Evolutionary conservation across 306 rosid genomes (phyloP).

Genomic region (Dryas alaskensis): DNA sequence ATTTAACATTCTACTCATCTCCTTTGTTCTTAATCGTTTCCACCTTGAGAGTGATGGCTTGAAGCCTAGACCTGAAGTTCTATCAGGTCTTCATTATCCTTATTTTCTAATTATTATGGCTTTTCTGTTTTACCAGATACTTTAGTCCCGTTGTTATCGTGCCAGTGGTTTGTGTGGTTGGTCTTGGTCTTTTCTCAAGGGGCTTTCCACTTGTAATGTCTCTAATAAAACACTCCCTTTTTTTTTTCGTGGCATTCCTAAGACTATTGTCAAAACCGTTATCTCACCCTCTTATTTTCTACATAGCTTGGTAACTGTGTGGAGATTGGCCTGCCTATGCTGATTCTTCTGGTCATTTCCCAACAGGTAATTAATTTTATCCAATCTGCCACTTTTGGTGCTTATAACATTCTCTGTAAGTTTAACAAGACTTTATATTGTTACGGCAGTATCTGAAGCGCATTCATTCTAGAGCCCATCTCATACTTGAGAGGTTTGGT

Average conservation of each 20-base stretch:
- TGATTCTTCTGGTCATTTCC: constrained; percentile 59
- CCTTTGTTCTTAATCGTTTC: no score
- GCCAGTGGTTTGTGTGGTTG: constrained; percentile 73
- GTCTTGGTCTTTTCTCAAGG: constrained; percentile 77
- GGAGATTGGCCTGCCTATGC: constrained; percentile 89
- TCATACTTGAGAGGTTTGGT: constrained; percentile 61
- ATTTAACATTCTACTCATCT: no score
- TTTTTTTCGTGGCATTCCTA: constrained; percentile 1
- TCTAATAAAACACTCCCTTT: constrained; percentile 8
- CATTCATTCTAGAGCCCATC: constrained; percentile 32
- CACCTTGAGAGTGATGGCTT: not conserved
- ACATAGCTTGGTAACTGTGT: constrained; percentile 79
- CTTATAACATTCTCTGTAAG: not conserved
- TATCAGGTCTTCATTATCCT: not conserved
- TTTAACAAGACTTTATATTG: constrained; percentile 7
- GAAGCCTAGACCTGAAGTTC: constrained; percentile 11
- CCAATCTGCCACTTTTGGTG: not conserved
- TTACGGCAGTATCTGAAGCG: constrained; percentile 57
- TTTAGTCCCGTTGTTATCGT: constrained; percentile 69
- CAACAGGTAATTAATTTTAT: constrained; percentile 62
- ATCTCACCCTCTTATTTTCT: constrained; percentile 28
- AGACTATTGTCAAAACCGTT: constrained; percentile 7
- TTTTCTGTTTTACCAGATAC: constrained; percentile 47
- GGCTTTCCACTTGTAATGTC: constrained; percentile 84
- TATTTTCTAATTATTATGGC: not conserved